Evolutionary conservation across 2,329 filamentous ascomycete genomes (phyloP).

Genomic region (Bipolaris cookei): DNA sequence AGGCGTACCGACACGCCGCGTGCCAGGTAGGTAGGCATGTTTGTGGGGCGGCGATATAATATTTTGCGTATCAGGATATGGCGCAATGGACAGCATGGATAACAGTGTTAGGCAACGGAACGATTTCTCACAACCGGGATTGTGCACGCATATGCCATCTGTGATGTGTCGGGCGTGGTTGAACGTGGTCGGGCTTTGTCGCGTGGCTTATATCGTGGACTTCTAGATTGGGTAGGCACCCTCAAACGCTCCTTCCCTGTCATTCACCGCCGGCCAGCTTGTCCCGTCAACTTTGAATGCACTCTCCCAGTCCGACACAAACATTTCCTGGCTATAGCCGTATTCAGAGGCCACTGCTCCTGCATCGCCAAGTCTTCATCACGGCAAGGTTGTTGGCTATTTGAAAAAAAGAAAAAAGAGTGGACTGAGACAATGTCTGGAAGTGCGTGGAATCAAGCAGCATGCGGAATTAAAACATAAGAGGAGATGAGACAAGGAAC

Average conservation of each 20-base stretch:
- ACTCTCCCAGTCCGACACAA: no score
- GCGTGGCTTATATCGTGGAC: slow-evolving; percentile 23
- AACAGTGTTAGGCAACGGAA: neutral
- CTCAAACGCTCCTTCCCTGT: slow-evolving; percentile 11
- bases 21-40: slow-evolving; percentile 45
- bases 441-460: neutral
- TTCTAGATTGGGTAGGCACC: slow-evolving; percentile 19
- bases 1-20: slow-evolving; percentile 35
- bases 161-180: slow-evolving; percentile 7
- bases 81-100: neutral
- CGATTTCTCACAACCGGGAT: neutral
- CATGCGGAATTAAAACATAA: neutral
- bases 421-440: neutral
- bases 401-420: neutral
- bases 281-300: no score
- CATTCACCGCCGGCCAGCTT: neutral
- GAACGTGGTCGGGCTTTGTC: slow-evolving; percentile 6
- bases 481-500: neutral
- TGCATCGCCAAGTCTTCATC: neutral
- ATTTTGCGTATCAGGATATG: neutral
- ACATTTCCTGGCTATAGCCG: no score
- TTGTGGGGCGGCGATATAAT: neutral
- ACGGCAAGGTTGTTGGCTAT: neutral
- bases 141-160: neutral
- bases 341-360: neutral